Base-by-base conservation (phyloP, 2,329 filamentous ascomycete species). In the Penicillium hesseltinei region DNA sequence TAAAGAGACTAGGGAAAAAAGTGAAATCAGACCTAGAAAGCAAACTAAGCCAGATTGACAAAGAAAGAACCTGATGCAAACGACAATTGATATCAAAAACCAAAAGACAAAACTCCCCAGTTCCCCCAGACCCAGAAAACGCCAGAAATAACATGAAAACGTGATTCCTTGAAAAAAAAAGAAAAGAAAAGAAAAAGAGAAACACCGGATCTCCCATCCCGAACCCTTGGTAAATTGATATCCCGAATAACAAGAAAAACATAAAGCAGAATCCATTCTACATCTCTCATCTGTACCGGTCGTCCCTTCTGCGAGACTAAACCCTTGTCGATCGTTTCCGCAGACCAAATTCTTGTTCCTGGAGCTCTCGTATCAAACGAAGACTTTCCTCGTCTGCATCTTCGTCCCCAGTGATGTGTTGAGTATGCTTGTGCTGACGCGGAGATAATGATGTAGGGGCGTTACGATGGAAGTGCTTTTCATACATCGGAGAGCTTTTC, bases 331-430 rank as follows among this genome's bases (percentile, higher is more conserved):
- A 54, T 51, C 75, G 70, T 65, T 73, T 73, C 42, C 77, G 71
- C 49, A 79, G 66, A 23, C 77, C 75, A 51, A 78, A 78, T 27
- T 79, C 77, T 55, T 77, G 73, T 61, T 78, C 77, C 57, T 78
- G 77, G 33, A 79, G 61, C 64, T 78, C 75, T 56, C 75, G 73
- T 47, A 79, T 79, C 46, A 79, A 60, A 49, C 71, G 74, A 59
- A 79, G 61, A 51, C 75, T 79, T 54, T 79, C 77, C 8, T 72
- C 70, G 61, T 79, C 77, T 9, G 71, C 66, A 23, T 71, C 71
- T 29, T 68, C 66, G 19, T 75, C 70, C 42, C 64, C 65, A 7
- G 53, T 42, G 8, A 71, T 66, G 43, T 68, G 65, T 46, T 72
- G 72, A 23, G 53, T 42, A 51, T 63, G 65, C 59, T 72, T 60